These are phyloP conservation scores for Macadamia integrifolia DNA, from an alignment of 164 flowering plant species.

Conservation along the genomic window DNA sequence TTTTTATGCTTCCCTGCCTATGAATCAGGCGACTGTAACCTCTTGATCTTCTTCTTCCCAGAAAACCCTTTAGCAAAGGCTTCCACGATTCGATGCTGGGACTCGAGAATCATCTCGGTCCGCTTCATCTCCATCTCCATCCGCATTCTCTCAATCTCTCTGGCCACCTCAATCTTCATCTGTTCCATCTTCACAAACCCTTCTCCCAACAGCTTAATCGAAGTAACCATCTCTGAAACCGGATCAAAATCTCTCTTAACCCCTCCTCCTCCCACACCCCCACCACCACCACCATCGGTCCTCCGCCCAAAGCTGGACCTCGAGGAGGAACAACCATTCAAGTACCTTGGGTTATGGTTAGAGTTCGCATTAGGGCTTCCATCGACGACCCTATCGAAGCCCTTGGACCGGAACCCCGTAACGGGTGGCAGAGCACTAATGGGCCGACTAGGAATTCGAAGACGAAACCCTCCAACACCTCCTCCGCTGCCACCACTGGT, in stretches of 20 bases:
- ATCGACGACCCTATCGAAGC: neutral
- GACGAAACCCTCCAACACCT: conserved; percentile 2
- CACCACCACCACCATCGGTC: conserved; percentile 14
- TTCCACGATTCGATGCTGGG: conserved; percentile 57
- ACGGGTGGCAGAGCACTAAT: neutral
- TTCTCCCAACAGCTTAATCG: conserved; percentile 34
- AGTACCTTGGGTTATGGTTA: neutral
- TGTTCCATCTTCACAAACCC: conserved; percentile 54
- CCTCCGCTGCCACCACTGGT: conserved; percentile 9
- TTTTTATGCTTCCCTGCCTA: conserved; percentile 1
- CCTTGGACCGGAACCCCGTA: neutral
- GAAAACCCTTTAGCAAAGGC: conserved; percentile 41
- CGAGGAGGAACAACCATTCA: neutral
- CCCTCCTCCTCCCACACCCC: conserved; percentile 10
- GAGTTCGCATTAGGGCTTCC: neutral
- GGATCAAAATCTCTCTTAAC: conserved; percentile 16
- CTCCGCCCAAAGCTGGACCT: conserved; percentile 2
- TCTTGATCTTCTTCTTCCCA: conserved; percentile 33
- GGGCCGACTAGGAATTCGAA: neutral
- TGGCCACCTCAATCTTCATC: conserved; percentile 61
- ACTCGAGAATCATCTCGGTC: conserved; percentile 55
- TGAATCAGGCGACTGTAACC: conserved; percentile 24
- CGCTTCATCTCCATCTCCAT: conserved; percentile 72
- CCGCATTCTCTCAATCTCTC: conserved; percentile 50
- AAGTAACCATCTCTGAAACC: no score